These are phyloP conservation scores for Wolfiporia cocos DNA, from an alignment of 1,284 basidiomycete genomes.

Conservation along the genomic window DNA sequence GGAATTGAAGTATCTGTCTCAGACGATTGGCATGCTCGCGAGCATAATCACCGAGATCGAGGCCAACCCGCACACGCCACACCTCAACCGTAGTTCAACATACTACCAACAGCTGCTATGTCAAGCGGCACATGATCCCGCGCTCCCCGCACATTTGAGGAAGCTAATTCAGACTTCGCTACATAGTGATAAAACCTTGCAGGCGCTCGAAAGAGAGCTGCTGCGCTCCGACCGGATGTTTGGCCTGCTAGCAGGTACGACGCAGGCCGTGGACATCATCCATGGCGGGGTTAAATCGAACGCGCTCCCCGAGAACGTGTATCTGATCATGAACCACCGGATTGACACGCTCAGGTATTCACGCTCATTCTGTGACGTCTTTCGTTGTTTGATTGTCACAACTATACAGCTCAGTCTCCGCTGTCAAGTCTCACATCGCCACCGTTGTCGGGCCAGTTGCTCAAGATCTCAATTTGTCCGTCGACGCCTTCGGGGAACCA, in stretches of 20 bases:
- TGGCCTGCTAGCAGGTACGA: slow-evolving; percentile 47
- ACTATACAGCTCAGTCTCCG: slow-evolving; percentile 35
- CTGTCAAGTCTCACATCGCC: slow-evolving; percentile 35
- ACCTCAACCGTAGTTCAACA: slow-evolving; percentile 26
- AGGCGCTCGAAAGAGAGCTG: slow-evolving; percentile 33
- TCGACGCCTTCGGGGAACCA: slow-evolving; percentile 40
- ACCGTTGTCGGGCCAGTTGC: slow-evolving; percentile 37
- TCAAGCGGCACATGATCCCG: slow-evolving; percentile 38
- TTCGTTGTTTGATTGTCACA: slow-evolving; percentile 23
- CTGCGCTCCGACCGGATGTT: slow-evolving; percentile 22
- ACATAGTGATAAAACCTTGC: slow-evolving; percentile 35
- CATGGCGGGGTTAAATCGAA: slow-evolving; percentile 61
- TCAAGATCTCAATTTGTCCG: slow-evolving; percentile 41
- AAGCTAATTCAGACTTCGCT: slow-evolving; percentile 30
- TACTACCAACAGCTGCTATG: slow-evolving; percentile 29
- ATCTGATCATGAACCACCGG: slow-evolving; percentile 48
- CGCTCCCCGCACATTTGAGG: slow-evolving; percentile 31
- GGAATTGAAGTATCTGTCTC: no score
- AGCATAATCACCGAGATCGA: slow-evolving; percentile 46
- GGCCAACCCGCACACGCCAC: slow-evolving; percentile 34
- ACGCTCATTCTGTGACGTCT: no score
- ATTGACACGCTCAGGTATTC: slow-evolving; percentile 40
- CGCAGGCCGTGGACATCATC: slow-evolving; percentile 66
- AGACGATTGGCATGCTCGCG: slow-evolving; percentile 54
- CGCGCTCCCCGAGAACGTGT: slow-evolving; percentile 47